Percentiles rank a stretch among this genome's conserved stretches.
phyloP scores from a whole-genome alignment of 192 early-diverging fungal genomes.

The Coemansia erecta region DNA sequence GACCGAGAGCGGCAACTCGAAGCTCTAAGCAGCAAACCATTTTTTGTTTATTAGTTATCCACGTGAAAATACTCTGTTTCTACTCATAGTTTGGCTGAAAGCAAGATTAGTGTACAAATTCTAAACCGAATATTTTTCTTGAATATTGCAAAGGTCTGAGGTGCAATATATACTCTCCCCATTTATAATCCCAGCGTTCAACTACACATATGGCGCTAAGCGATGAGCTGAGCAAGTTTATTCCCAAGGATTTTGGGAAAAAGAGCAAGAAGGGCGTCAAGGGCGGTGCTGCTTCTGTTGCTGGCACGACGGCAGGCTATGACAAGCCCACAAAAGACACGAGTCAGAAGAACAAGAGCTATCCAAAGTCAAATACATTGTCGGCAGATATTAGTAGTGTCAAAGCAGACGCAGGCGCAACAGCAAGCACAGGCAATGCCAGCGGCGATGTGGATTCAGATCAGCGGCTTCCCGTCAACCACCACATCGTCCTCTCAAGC shows the following conservation, averaged over 20 bases:
- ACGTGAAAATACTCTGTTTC: background rate
- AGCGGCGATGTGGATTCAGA: too few species aligned
- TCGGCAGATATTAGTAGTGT: too few species aligned
- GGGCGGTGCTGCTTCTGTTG: background rate
- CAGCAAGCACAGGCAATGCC: too few species aligned
- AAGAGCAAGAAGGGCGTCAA: slow-evolving; percentile 32
- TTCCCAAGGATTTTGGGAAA: slow-evolving; percentile 52
- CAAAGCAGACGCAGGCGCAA: too few species aligned
- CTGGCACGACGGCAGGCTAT: background rate
- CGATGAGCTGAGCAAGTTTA: slow-evolving; percentile 47
- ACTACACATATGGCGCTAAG: slow-evolving; percentile 27
- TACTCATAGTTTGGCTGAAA: too few species aligned
- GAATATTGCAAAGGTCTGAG: too few species aligned
- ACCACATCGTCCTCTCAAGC: slow-evolving; percentile 4
- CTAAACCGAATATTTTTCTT: too few species aligned
- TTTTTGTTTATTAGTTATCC: slow-evolving; percentile 1
- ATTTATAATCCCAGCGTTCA: too few species aligned
- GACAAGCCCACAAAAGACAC: background rate
- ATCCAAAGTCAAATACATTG: too few species aligned
- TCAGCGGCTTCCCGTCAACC: background rate
- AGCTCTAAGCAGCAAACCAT: slow-evolving; percentile 17
- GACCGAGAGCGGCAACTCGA: slow-evolving; percentile 30
- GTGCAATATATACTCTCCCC: too few species aligned
- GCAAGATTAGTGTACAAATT: too few species aligned
- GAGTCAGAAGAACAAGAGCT: background rate